Conservation (phyloP, 495 filamentous ascomycete species). For the Neurospora sp. region DNA sequence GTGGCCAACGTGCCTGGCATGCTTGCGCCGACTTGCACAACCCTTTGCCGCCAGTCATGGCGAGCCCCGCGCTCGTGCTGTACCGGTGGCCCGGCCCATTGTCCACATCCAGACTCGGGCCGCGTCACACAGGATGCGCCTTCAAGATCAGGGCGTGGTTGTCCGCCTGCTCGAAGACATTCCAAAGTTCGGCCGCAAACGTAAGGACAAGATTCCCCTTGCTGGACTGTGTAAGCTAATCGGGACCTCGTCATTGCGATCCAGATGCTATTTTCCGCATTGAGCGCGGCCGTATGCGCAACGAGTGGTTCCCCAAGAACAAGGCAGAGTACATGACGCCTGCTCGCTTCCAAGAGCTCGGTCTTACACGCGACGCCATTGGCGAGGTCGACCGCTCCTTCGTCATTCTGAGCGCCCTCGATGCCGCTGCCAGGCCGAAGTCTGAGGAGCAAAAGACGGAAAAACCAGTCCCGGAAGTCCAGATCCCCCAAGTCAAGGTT, state of each 20-base stretch:
- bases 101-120: constrained; percentile 15
- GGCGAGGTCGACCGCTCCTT: constrained; percentile 32
- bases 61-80: constrained; percentile 3
- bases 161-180: constrained; percentile 53
- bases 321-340: constrained; percentile 38
- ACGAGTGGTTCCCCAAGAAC: constrained; percentile 33
- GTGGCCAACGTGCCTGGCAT: constrained; percentile 20
- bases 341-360: constrained; percentile 29
- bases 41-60: constrained; percentile 9
- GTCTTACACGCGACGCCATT: constrained; percentile 27
- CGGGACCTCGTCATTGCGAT: background rate
- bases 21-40: constrained; percentile 16
- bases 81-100: background rate
- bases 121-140: constrained; percentile 15
- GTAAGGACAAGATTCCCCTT: constrained; percentile 22
- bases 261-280: constrained; percentile 35
- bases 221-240: background rate
- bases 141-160: constrained; percentile 35
- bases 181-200: constrained; percentile 47
- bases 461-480: background rate
- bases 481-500: background rate
- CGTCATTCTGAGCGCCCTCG: constrained; percentile 8
- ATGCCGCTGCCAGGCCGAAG: background rate
- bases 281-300: constrained; percentile 38
- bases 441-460: background rate